These are phyloP conservation scores for Amanita muscaria DNA, from an alignment of 768 basidiomycete genomes.

Conservation along the genomic window DNA sequence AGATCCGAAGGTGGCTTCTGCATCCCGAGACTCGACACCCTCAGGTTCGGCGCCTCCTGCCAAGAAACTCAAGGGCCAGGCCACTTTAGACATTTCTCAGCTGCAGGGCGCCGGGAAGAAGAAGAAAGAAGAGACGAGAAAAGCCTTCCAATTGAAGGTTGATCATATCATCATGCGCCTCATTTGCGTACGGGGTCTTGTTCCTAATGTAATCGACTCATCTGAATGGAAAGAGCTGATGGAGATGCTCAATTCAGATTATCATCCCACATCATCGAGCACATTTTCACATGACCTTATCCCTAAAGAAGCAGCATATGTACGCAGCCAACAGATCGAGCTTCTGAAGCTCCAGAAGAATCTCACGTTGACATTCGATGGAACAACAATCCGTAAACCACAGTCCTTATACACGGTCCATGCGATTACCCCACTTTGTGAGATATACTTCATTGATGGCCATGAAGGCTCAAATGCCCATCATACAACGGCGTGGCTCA, in stretches of 20 bases:
- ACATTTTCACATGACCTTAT: slow-evolving; percentile 13
- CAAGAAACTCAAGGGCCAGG: slow-evolving; percentile 8
- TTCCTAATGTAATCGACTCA: slow-evolving; percentile 16
- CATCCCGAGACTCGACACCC: not conserved
- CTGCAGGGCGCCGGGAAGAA: slow-evolving; percentile 5
- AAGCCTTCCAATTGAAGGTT: slow-evolving; percentile 8
- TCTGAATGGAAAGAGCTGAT: slow-evolving; percentile 19
- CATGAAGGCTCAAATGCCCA: no score
- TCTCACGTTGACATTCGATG: no score
- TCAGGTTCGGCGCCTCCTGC: slow-evolving; percentile 1
- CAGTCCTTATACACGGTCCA: no score
- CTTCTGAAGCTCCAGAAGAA: slow-evolving; percentile 6
- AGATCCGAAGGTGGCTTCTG: not conserved
- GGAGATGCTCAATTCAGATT: slow-evolving; percentile 8
- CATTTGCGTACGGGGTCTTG: slow-evolving; percentile 17
- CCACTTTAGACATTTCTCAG: slow-evolving; percentile 7
- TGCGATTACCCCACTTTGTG: no score
- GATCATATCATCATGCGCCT: slow-evolving; percentile 16
- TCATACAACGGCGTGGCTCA: no score
- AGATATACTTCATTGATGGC: no score
- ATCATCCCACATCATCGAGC: slow-evolving; percentile 7
- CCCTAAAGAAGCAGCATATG: slow-evolving; percentile 9
- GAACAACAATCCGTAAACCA: no score
- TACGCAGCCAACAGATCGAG: slow-evolving; percentile 3
- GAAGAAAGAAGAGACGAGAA: slow-evolving; percentile 3